These are phyloP conservation scores for Hysterangium stoloniferum DNA, from an alignment of 768 basidiomycete species.

Conservation along the genomic window DNA sequence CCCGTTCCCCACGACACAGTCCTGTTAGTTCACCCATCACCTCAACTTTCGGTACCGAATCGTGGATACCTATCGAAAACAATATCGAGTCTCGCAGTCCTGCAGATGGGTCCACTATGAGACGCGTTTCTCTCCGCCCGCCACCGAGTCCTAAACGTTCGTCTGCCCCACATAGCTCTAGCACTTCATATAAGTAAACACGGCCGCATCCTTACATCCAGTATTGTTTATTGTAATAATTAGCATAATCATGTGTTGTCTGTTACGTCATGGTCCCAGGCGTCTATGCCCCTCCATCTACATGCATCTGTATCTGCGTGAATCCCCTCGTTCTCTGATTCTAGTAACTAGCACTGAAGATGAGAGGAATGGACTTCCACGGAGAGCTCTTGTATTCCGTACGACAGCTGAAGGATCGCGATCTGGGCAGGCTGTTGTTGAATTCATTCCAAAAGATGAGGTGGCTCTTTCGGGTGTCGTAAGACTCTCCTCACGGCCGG, in stretches of 20 bases:
- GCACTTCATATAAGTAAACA: too few species aligned
- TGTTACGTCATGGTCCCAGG: too few species aligned
- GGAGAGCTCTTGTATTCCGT: slow-evolving; percentile 64
- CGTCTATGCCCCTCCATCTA: too few species aligned
- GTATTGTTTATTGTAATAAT: too few species aligned
- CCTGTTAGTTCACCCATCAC: not conserved
- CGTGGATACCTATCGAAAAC: slow-evolving; percentile 1
- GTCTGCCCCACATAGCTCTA: too few species aligned
- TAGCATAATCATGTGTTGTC: too few species aligned
- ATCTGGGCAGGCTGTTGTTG: slow-evolving; percentile 69
- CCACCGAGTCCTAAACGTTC: too few species aligned
- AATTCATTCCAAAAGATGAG: slow-evolving; percentile 69
- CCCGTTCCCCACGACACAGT: not conserved
- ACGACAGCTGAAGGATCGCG: slow-evolving; percentile 36
- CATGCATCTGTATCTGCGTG: slow-evolving; percentile 76
- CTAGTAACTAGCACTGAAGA: slow-evolving; percentile 66
- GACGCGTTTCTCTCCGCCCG: too few species aligned
- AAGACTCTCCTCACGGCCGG: slow-evolving; percentile 59
- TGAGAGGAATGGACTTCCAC: slow-evolving; percentile 51
- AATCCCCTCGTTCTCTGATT: slow-evolving; percentile 61
- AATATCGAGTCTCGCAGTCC: too few species aligned
- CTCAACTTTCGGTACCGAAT: not conserved
- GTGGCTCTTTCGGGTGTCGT: slow-evolving; percentile 60
- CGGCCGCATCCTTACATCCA: too few species aligned
- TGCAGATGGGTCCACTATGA: too few species aligned